Conservation (phyloP, 345 rosid genomes). For the Atalantia buxifolia region DNA sequence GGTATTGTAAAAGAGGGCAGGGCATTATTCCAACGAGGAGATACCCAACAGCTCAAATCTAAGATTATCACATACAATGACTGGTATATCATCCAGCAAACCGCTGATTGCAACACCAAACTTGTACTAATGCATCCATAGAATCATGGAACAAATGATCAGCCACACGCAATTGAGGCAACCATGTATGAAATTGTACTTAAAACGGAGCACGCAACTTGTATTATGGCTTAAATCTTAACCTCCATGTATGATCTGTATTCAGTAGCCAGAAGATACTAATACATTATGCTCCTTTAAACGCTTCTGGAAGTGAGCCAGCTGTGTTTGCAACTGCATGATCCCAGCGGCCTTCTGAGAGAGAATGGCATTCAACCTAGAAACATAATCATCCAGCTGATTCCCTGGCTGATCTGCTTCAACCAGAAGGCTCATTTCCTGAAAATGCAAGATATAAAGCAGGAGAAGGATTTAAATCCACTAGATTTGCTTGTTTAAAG, state of each 20-base stretch:
- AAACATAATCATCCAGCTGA: conserved; percentile 75
- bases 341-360: conserved; percentile 91
- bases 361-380: conserved; percentile 68
- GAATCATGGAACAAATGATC: conserved; percentile 1
- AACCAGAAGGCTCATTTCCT: conserved; percentile 94
- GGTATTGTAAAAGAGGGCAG: not conserved
- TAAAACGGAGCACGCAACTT: not conserved
- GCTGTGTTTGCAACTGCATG: conserved; percentile 69
- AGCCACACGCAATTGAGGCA: not conserved
- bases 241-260: not conserved
- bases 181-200: not conserved
- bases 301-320: conserved; percentile 85
- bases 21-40: not conserved
- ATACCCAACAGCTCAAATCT: not conserved
- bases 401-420: conserved; percentile 98
- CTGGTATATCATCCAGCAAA: conserved; percentile 14
- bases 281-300: conserved; percentile 87
- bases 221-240: not conserved
- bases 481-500: not conserved
- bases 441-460: conserved; percentile 6
- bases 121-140: not conserved
- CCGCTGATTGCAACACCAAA: not conserved
- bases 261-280: conserved; percentile 65
- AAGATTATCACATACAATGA: not conserved
- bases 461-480: not conserved